These are phyloP conservation scores for Rhizopus arrhizus DNA, from an alignment of 371 early-diverging fungal genomes.

Conservation along the genomic window DNA sequence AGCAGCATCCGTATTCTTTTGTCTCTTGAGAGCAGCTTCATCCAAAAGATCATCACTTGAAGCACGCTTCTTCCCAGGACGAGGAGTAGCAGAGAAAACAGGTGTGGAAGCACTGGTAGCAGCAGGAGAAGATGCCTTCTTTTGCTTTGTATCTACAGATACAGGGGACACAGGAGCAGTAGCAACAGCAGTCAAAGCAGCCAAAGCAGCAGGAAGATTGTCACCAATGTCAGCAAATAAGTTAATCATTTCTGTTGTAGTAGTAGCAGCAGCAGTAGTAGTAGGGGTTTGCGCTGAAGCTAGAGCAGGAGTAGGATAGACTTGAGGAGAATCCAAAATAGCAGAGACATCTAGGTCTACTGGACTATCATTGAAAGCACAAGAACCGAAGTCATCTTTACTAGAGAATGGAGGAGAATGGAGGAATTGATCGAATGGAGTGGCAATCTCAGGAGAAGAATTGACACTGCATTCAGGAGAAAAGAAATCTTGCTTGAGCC, in stretches of 20 bases:
- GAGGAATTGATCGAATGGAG: conserved; percentile 32
- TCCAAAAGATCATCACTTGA: conserved; percentile 25
- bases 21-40: conserved; percentile 59
- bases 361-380: background rate
- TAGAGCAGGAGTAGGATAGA: conserved; percentile 7
- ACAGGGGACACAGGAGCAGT: conserved; percentile 15
- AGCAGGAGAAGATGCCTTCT: conserved; percentile 17
- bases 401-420: conserved; percentile 30
- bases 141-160: background rate
- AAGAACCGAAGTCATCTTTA: conserved; percentile 15
- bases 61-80: conserved; percentile 24
- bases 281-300: background rate
- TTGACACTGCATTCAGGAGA: conserved; percentile 24
- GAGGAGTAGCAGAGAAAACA: conserved; percentile 25
- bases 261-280: background rate
- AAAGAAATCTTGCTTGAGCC: conserved; percentile 33
- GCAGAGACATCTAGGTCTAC: conserved; percentile 34
- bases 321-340: conserved; percentile 27
- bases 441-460: conserved; percentile 33
- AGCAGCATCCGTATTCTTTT: conserved; percentile 90
- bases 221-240: conserved; percentile 35
- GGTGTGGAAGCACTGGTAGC: conserved; percentile 29
- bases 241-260: conserved; percentile 13
- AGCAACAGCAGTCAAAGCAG: conserved; percentile 32
- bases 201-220: conserved; percentile 32